These are phyloP conservation scores for Cicer pinnatifidum DNA, from an alignment of 306 rosid genomes.

Conservation along the genomic window DNA sequence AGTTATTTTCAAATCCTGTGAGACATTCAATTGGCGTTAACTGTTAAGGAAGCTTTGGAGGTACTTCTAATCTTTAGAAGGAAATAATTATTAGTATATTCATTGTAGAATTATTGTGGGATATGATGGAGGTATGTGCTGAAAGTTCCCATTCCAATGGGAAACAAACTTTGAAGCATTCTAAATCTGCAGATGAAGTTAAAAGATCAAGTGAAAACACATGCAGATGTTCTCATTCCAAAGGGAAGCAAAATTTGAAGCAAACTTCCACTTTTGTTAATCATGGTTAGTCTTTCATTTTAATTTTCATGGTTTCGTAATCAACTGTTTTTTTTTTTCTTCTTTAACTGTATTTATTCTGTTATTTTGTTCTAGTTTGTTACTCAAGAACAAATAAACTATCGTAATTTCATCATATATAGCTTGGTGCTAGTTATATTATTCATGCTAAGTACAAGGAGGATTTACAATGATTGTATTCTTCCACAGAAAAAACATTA, in stretches of 20 bases:
- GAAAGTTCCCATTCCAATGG: constrained; percentile 61
- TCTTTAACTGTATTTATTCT: not conserved
- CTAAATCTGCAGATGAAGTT: constrained; percentile 55
- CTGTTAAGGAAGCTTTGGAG: constrained; percentile 45
- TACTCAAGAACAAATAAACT: not conserved
- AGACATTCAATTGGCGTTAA: constrained; percentile 42
- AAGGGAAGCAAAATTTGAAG: constrained; percentile 56
- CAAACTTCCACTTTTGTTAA: constrained; percentile 65
- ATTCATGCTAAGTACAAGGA: constrained; percentile 6
- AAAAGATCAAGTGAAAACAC: constrained; percentile 53
- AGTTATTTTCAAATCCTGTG: constrained; percentile 16
- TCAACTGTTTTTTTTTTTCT: constrained; percentile 4
- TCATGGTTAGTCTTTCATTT: constrained; percentile 62
- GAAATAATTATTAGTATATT: constrained; percentile 33
- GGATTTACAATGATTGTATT: constrained; percentile 4
- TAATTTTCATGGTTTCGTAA: constrained; percentile 15
- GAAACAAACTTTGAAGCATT: constrained; percentile 57
- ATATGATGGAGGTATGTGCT: constrained; percentile 63
- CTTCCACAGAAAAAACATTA: not conserved
- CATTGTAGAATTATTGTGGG: constrained; percentile 39
- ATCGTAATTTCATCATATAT: not conserved
- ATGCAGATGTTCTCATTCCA: constrained; percentile 44
- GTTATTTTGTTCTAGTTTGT: constrained; percentile 13
- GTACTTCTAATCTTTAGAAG: constrained; percentile 47
- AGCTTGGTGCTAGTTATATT: constrained; percentile 29